Conservation (phyloP, 306 rosid genomes). For the Fragaria iinumae region DNA sequence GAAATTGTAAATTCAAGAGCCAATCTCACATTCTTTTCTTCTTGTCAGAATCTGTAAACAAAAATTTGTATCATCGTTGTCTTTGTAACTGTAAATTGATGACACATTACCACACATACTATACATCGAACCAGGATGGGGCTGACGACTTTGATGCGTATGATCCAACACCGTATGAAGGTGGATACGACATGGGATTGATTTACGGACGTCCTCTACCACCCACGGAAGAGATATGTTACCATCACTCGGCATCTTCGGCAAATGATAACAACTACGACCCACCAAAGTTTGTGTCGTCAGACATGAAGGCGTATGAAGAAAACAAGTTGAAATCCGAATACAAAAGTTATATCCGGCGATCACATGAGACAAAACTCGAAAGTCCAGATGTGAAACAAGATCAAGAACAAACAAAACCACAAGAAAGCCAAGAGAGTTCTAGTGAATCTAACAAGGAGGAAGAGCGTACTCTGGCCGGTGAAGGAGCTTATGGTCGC, state of each 20-base stretch:
- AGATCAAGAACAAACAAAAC: background rate
- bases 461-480: conserved; percentile 6
- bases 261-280: background rate
- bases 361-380: background rate
- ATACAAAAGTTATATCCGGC: background rate
- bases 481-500: conserved; percentile 18
- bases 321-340: background rate
- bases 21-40: background rate
- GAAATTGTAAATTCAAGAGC: background rate
- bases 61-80: background rate
- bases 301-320: background rate
- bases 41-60: background rate
- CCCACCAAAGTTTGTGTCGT: background rate
- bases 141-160: conserved; percentile 42
- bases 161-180: conserved; percentile 65
- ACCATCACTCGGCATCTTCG: background rate
- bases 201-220: conserved; percentile 60
- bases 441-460: background rate
- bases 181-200: conserved; percentile 51
- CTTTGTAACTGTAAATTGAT: background rate
- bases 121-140: conserved; percentile 6
- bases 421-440: background rate
- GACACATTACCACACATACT: conserved; percentile 19
- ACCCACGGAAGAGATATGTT: conserved; percentile 33
- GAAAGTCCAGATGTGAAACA: background rate